Evolutionary conservation across 2,329 filamentous ascomycete genomes (phyloP).

Genomic region (Rhinocladiella similis): DNA sequence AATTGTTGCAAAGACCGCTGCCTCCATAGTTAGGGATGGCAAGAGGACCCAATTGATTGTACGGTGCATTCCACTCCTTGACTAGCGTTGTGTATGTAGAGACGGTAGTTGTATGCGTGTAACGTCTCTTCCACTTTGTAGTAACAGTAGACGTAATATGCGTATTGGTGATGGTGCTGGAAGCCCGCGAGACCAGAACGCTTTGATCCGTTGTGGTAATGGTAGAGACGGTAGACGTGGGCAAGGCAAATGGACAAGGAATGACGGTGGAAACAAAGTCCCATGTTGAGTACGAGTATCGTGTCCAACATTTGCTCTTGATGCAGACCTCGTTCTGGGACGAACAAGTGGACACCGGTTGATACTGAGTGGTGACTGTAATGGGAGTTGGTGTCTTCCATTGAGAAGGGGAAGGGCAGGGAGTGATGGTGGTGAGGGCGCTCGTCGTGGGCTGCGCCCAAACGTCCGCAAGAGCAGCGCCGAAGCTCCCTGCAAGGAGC

Average conservation of each 20-base stretch:
- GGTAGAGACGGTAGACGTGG: background rate
- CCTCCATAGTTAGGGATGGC: constrained; percentile 4
- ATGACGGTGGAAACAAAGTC: constrained; percentile 10
- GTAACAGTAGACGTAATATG: background rate
- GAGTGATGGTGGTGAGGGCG: background rate
- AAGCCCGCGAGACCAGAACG: background rate
- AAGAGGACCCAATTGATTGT: constrained; percentile 8
- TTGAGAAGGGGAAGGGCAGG: background rate
- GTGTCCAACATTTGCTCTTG: constrained; percentile 1
- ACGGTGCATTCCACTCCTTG: constrained; percentile 9
- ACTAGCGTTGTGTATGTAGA: constrained; percentile 3
- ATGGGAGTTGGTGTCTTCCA: background rate
- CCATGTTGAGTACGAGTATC: constrained; percentile 4
- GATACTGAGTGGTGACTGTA: constrained; percentile 1
- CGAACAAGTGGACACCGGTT: constrained; percentile 7
- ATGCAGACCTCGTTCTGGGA: background rate
- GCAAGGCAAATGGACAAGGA: background rate
- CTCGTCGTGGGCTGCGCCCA: background rate
- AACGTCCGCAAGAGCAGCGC: too few species aligned
- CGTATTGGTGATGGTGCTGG: constrained; percentile 5
- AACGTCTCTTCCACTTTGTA: background rate
- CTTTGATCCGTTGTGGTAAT: constrained; percentile 7
- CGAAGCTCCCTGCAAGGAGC: too few species aligned
- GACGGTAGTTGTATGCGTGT: background rate
- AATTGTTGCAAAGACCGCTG: constrained; percentile 6